phyloP scores from a whole-genome alignment of 495 filamentous ascomycete species.

The Copromyces sp. region DNA sequence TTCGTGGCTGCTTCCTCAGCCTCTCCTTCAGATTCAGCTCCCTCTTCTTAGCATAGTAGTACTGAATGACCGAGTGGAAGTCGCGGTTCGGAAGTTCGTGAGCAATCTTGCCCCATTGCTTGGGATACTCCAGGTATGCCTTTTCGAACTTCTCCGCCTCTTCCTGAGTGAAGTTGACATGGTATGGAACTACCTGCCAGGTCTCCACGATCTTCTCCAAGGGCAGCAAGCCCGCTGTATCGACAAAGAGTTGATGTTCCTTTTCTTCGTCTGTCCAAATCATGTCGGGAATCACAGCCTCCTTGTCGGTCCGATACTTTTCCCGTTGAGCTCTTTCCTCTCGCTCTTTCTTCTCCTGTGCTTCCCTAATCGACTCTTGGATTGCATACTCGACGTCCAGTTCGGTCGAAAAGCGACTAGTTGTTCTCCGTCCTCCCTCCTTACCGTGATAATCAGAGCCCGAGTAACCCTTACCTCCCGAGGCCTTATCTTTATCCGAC shows the following conservation, averaged over 20 bases:
- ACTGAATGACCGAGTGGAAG: slow-evolving; percentile 80
- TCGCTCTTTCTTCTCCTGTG: slow-evolving; percentile 61
- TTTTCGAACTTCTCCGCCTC: slow-evolving; percentile 72
- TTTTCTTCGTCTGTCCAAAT: slow-evolving; percentile 42
- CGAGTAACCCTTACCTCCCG: slow-evolving; percentile 24
- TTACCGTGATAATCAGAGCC: slow-evolving; percentile 37
- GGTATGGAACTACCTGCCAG: slow-evolving; percentile 63
- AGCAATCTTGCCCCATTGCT: slow-evolving; percentile 88
- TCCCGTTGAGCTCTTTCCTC: slow-evolving; percentile 59
- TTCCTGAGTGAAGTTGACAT: slow-evolving; percentile 72
- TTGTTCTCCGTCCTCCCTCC: slow-evolving; percentile 44
- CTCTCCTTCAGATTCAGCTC: slow-evolving; percentile 79
- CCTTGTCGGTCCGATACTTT: slow-evolving; percentile 66
- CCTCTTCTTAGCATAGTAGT: slow-evolving; percentile 93
- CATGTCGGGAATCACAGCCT: slow-evolving; percentile 79
- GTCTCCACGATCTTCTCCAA: slow-evolving; percentile 54
- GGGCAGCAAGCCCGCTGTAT: slow-evolving; percentile 61
- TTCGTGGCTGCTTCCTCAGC: slow-evolving; percentile 60
- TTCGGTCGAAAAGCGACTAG: slow-evolving; percentile 52
- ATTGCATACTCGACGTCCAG: slow-evolving; percentile 68
- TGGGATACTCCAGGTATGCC: slow-evolving; percentile 69
- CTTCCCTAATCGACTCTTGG: slow-evolving; percentile 64
- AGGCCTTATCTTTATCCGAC: slow-evolving; percentile 11
- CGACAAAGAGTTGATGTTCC: slow-evolving; percentile 49
- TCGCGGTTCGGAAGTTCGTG: slow-evolving; percentile 58